Evolutionary conservation across 2,329 filamentous ascomycete genomes (phyloP).

Genomic region (Xylaria sp.): DNA sequence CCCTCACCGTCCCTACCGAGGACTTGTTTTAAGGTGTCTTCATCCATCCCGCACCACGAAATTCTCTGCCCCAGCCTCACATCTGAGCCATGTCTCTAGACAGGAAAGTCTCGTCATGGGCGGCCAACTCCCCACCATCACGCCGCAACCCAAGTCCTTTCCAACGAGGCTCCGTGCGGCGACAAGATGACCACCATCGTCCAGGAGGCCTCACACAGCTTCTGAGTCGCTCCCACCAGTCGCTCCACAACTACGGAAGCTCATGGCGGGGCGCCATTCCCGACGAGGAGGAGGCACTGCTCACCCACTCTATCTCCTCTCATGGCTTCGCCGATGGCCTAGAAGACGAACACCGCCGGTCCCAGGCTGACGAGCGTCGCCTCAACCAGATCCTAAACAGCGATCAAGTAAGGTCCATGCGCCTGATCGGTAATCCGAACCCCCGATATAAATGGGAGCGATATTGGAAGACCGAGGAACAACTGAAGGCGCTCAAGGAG

Average conservation of each 20-base stretch:
- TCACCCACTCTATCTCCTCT: constrained; percentile 15
- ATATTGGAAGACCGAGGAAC: constrained; percentile 84
- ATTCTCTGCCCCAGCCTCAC: background rate
- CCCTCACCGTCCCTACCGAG: background rate
- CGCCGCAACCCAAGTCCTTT: constrained; percentile 28
- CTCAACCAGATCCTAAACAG: constrained; percentile 68
- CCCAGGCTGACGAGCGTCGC: constrained; percentile 66
- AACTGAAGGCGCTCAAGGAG: constrained; percentile 76
- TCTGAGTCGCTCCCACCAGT: constrained; percentile 46
- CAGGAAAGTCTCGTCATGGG: constrained; percentile 32
- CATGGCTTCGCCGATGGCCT: constrained; percentile 34
- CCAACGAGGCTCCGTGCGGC: constrained; percentile 37
- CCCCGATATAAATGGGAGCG: constrained; percentile 85
- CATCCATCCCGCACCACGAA: background rate
- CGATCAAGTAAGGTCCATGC: constrained; percentile 82
- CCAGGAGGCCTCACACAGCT: constrained; percentile 46
- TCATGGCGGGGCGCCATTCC: constrained; percentile 42
- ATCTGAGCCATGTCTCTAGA: constrained; percentile 37
- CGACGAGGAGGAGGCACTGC: constrained; percentile 41
- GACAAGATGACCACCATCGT: constrained; percentile 44
- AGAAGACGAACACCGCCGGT: constrained; percentile 58
- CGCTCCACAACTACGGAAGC: constrained; percentile 46
- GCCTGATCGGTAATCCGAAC: constrained; percentile 89
- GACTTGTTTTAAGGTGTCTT: background rate
- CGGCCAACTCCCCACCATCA: constrained; percentile 39